A percentile compares a stretch with the other conserved stretches of the same genome.
Conservation (phyloP, 2,329 filamentous ascomycete species). For the Alternaria arbusti region DNA sequence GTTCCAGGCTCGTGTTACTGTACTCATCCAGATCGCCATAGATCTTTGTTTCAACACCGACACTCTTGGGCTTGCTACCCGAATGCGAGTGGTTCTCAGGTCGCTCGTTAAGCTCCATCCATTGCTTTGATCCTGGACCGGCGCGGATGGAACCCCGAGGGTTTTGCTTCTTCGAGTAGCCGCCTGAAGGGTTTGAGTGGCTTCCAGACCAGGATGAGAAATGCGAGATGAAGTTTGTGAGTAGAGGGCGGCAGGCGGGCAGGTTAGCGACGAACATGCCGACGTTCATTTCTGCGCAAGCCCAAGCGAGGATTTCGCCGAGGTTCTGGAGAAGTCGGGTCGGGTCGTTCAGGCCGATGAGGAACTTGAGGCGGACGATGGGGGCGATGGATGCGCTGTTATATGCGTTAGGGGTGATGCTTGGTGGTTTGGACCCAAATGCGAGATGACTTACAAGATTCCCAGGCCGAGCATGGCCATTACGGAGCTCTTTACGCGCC, state of each 20-base stretch:
- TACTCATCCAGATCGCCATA: slow-evolving; percentile 7
- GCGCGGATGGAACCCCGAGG: not conserved
- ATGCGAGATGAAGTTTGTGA: slow-evolving; percentile 5
- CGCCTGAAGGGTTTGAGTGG: not conserved
- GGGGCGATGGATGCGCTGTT: slow-evolving; percentile 11
- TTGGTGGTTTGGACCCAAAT: too few relatives aligned
- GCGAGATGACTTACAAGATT: slow-evolving; percentile 11
- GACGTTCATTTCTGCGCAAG: slow-evolving; percentile 12
- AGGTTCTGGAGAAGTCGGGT: slow-evolving; percentile 4
- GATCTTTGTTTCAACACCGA: slow-evolving; percentile 1
- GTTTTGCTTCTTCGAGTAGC: not conserved
- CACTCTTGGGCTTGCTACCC: not conserved
- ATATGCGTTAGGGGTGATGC: too few relatives aligned
- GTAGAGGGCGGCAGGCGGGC: slow-evolving; percentile 8
- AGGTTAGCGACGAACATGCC: slow-evolving; percentile 13
- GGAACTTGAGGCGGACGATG: slow-evolving; percentile 8
- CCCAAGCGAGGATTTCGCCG: slow-evolving; percentile 9
- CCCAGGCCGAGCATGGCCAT: slow-evolving; percentile 10
- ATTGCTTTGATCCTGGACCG: not conserved
- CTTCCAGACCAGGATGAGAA: slow-evolving; percentile 5
- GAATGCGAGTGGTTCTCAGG: not conserved
- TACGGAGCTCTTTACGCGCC: slow-evolving; percentile 9
- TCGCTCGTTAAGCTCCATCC: slow-evolving; percentile 7
- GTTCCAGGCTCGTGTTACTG: not conserved
- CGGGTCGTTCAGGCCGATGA: slow-evolving; percentile 8